A percentile compares a stretch with the other conserved stretches of the same genome.
Conservation (phyloP, 345 rosid species). For the Populus tremula region DNA sequence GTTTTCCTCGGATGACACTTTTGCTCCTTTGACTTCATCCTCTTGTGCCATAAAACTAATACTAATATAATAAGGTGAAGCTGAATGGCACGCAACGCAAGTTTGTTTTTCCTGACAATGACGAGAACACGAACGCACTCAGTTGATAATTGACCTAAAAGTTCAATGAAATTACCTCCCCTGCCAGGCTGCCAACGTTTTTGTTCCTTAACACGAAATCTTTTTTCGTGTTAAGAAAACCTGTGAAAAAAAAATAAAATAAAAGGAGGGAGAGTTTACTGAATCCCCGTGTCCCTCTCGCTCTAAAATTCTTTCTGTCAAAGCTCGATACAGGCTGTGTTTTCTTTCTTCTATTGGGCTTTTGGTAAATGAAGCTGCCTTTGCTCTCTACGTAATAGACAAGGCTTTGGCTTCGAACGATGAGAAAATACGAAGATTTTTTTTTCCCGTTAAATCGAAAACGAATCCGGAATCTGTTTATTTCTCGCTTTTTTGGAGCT, state of each 20-base stretch:
- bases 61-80: not conserved
- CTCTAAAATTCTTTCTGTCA: not conserved
- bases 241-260: not conserved
- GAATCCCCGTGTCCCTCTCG: not conserved
- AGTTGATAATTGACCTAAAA: not conserved
- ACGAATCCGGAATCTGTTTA: not conserved
- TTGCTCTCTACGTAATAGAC: no score
- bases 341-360: not conserved
- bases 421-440: not conserved
- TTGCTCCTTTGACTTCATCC: constrained; percentile 28
- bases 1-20: constrained; percentile 17
- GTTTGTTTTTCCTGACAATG: not conserved
- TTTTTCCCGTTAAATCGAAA: not conserved
- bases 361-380: not conserved
- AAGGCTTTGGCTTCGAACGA: not conserved
- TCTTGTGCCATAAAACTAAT: constrained; percentile 10
- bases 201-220: not conserved
- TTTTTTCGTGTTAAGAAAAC: not conserved
- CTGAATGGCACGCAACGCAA: not conserved
- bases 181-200: not conserved
- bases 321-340: no score
- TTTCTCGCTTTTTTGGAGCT: not conserved
- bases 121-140: not conserved
- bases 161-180: not conserved
- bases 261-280: not conserved